phyloP scores from a whole-genome alignment of 31 red algal genomes.

The Bonnemaisonia californica region DNA sequence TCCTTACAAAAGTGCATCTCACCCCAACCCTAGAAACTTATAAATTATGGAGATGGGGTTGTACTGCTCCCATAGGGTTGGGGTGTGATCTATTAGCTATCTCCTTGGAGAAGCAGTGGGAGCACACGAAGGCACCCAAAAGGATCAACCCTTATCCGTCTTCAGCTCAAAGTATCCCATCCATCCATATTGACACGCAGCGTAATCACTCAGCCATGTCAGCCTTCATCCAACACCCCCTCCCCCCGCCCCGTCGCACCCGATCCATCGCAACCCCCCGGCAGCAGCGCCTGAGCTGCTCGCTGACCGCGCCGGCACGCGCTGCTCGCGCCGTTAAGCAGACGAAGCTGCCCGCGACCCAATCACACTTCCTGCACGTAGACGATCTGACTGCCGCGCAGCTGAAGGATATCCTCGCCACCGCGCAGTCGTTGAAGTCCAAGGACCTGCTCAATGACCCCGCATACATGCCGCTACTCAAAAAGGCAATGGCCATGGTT shows the following conservation, averaged over 20 bases:
- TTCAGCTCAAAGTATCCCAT: too few relatives aligned
- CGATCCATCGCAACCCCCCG: not conserved
- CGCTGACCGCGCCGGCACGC: constrained; percentile 20
- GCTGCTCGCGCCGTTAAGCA: not conserved
- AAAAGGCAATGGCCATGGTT: constrained; percentile 90
- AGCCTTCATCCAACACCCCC: not conserved
- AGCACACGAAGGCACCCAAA: too few relatives aligned
- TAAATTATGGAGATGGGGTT: too few relatives aligned
- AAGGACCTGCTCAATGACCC: constrained; percentile 38
- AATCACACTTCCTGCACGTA: constrained; percentile 85
- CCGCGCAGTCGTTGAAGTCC: constrained; percentile 16
- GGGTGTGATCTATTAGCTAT: too few relatives aligned
- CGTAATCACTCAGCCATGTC: too few relatives aligned
- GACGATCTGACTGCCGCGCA: constrained; percentile 66
- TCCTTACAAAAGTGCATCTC: too few relatives aligned
- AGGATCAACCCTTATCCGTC: too few relatives aligned
- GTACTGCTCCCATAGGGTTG: too few relatives aligned
- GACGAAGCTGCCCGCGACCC: constrained; percentile 31
- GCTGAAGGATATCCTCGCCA: constrained; percentile 21
- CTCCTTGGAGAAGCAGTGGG: too few relatives aligned
- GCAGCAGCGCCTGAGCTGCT: not conserved
- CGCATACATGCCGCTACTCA: constrained; percentile 47
- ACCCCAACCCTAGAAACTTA: too few relatives aligned
- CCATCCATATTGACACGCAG: too few relatives aligned
- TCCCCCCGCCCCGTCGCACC: not conserved